Base-by-base conservation (phyloP, 805 yeast genomes). In the Sugiyamaella lignohabitans region DNA sequence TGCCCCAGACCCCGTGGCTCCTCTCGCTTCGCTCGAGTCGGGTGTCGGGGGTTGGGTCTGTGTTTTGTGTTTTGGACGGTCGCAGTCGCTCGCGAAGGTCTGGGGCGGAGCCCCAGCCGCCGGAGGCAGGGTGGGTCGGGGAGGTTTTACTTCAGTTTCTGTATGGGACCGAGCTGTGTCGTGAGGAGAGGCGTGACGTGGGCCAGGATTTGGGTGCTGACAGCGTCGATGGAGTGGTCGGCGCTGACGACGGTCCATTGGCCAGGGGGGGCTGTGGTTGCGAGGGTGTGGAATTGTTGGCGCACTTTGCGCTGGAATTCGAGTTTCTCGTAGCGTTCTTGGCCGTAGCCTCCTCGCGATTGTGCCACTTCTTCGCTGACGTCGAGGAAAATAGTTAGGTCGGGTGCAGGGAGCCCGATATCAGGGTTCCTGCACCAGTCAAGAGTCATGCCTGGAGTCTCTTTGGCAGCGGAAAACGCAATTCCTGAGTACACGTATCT, bases 401-500 rank as follows among this genome's bases (percentile, higher is more conserved):
- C 99, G 0, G 99, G 98, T 53, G 69, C 76, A 1, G 95, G 88
- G 11, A 93, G 72, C 0, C 98, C 98, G 21, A 64, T 66, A 56
- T 93, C 98, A 1, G 96, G 93, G 24, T 70, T 67, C 17, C 74
- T 66, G 54, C 96, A 84, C 98, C 98, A 93, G 5, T 78, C 71
- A 29, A 74, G 61, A 52, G 78, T 78, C 60, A 82, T 62, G 0
- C 81, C 85, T 4, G 50, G 52, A 2, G 40, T 47, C 18, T 52
- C 50, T 63, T 93, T 91, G 5, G 98, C 96, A 1, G 85, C 72
- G 1, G 96, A 82, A 60, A 91, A 93, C 4, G 96, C 96, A 2
- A 88, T 78, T 0, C 99, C 98, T 0, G 97, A 87, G 59, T 86
- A 91, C 3, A 85, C 83, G 59, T 91, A 93, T 53, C 99, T 70